These are phyloP conservation scores for Claviceps sp. DNA, from an alignment of 2,329 filamentous ascomycete genomes.

Conservation along the genomic window DNA sequence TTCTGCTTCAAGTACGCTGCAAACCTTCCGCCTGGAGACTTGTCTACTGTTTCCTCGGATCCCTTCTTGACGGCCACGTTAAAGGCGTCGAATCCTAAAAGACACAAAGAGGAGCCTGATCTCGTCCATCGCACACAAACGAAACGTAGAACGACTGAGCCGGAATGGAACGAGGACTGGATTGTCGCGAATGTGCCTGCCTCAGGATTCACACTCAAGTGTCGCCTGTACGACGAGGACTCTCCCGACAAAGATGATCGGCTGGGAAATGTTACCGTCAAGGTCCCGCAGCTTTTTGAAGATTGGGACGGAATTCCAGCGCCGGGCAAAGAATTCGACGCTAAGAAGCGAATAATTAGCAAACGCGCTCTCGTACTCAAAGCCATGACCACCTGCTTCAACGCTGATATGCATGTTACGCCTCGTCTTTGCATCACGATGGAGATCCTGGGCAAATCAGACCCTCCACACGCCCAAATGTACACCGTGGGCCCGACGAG, in stretches of 20 bases:
- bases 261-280: slow-evolving; percentile 71
- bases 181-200: slow-evolving; percentile 74
- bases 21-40: slow-evolving; percentile 73
- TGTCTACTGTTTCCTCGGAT: slow-evolving; percentile 66
- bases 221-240: slow-evolving; percentile 82
- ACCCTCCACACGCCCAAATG: slow-evolving; percentile 52
- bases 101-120: slow-evolving; percentile 77
- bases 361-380: slow-evolving; percentile 74
- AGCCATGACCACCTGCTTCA: slow-evolving; percentile 50
- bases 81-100: slow-evolving; percentile 51
- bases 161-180: slow-evolving; percentile 77
- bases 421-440: slow-evolving; percentile 61
- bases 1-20: slow-evolving; percentile 71
- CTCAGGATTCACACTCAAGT: slow-evolving; percentile 72
- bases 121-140: slow-evolving; percentile 66
- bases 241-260: slow-evolving; percentile 74
- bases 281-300: slow-evolving; percentile 44
- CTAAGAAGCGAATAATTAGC: slow-evolving; percentile 76
- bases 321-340: slow-evolving; percentile 44
- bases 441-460: slow-evolving; percentile 63
- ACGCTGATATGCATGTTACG: slow-evolving; percentile 49
- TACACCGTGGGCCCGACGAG: slow-evolving; percentile 67
- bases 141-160: slow-evolving; percentile 55
- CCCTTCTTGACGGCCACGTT: slow-evolving; percentile 73
- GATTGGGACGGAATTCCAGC: slow-evolving; percentile 56